Base-by-base conservation (phyloP, 2,329 filamentous ascomycete genomes). In the Trichophyton benhamiae region DNA sequence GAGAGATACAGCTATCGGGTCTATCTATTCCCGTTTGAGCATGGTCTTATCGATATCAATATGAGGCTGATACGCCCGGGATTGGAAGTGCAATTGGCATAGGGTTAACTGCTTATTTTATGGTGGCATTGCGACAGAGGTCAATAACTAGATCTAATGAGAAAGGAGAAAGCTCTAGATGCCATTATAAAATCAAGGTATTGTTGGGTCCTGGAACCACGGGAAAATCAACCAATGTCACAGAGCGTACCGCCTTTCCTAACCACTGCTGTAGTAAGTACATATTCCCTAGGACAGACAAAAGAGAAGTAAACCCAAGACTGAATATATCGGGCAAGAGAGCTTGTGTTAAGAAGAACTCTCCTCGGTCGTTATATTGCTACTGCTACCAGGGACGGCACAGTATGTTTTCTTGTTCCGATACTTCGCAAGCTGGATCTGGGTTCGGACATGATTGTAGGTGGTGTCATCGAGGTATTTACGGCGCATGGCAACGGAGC, bases 391-490 rank as follows among this genome's bases (percentile, higher is more conserved):
- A 13, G 22, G n/a, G 49, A 15, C 17, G 13, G n/a, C n/a, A 2
- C 22, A 7, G 13, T 11, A 33, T 3, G 49, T n/a, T n/a, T 11
- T 63, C 60, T 38, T 60, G 60, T 74, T 74, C 13, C 72, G 72
- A 25, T 68, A 67, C 20, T 60, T 61, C 0, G 72, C 70, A 33
- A 72, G 60, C 30, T 66, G 62, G 27, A 71, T 68, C 3, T 69
- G 67, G 5, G 63, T 60, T 17, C 63, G 61, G 5, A 74, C 36
- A 2, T 68, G 63, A 17, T 58, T 41, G 27, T 59, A 65, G 7
- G 60, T 53, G 20, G 65, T 61, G 0, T 57, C 27, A 41, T 69
- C 66, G 4, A 75, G 63, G 0, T 61, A 66, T 4, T 20, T 25
- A 2, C 72, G 68, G 25, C 63, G 33, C n/a, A 64, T 55, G 0